Evolutionary conservation across 2,329 filamentous ascomycete species (phyloP), one percentile per base, ranked within the genome.

Genomic region (Fusarium haematococcum): DNA sequence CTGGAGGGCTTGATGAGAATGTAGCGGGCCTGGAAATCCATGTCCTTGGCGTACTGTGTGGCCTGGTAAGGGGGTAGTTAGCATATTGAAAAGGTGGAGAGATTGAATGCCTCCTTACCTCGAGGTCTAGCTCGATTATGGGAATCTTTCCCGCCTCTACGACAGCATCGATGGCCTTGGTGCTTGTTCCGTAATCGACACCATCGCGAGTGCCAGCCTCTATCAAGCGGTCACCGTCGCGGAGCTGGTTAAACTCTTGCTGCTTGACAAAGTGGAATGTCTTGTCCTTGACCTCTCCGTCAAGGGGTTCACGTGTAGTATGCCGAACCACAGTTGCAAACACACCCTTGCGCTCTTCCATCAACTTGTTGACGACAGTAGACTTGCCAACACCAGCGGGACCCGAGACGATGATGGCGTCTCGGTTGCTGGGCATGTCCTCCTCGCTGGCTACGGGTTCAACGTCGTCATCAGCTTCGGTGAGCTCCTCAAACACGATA

Each of bases 401-500:
- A 4, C 92, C 93, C 10, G 91, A 91, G 71, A 97, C 85, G 71
- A 96, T 88, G 70, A 96, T 89, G 7, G 89, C 84, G 5, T 84
- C 84, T 58, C 81, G 84, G 74, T 91, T 86, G 25, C 84, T 80
- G 5, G 89, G 90, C 71, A 86, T 82, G 37, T 83, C 78, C 14
- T 77, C 78, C 2, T 82, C 81, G 20, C 48, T 75, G 6, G 80
- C 79, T 43, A 80, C 77, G 11, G 80, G 81, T 9, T 79, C 80
- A 33, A 78, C 79, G n/a, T 83, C 84, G 7, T 81, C 78, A 10
- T 78, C 84, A 3, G 77, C 77, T 14, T 86, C 85, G 9, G 83
- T 79, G 35, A 84, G 79, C 39, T 89, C 87, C 63, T 88, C 83
- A 68, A 91, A 92, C 14, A 92, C 85, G 37, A 85, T 79, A 63